Conservation (phyloP, 306 rosid species). For the Lotus japonicus region DNA sequence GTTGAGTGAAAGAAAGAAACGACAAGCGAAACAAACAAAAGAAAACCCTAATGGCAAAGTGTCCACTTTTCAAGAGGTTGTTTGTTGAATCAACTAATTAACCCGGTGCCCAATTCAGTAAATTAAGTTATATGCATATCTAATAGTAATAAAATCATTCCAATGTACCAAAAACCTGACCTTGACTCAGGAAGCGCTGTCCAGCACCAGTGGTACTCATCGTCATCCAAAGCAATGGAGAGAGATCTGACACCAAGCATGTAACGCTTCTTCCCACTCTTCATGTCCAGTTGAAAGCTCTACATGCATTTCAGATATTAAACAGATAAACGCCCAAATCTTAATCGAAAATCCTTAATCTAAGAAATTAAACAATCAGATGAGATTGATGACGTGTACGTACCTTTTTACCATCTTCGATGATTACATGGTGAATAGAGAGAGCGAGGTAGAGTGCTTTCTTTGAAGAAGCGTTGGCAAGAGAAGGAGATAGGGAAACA, state of each 20-base stretch:
- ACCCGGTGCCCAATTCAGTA: too few relatives aligned
- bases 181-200: slow-evolving; percentile 29
- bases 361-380: too few relatives aligned
- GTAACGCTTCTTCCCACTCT: slow-evolving; percentile 38
- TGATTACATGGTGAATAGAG: background rate
- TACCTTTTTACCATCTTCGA: slow-evolving; percentile 14
- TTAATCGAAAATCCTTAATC: too few relatives aligned
- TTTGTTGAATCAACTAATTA: too few relatives aligned
- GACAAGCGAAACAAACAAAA: too few relatives aligned
- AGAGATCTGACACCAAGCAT: slow-evolving; percentile 42
- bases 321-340: too few relatives aligned
- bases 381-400: background rate
- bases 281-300: slow-evolving; percentile 36
- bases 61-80: too few relatives aligned
- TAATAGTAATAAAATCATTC: too few relatives aligned
- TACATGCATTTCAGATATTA: slow-evolving; percentile 5
- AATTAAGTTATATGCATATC: too few relatives aligned
- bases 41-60: too few relatives aligned
- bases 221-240: slow-evolving; percentile 18
- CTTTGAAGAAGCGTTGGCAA: background rate
- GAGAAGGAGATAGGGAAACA: background rate
- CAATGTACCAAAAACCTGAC: background rate
- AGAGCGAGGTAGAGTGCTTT: slow-evolving; percentile 22
- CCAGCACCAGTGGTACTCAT: slow-evolving; percentile 26
- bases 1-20: too few relatives aligned